A percentile compares a stretch with the other conserved stretches of the same genome.
Conservation (phyloP, 2,329 filamentous ascomycete species). For the Coniella lustricola region DNA sequence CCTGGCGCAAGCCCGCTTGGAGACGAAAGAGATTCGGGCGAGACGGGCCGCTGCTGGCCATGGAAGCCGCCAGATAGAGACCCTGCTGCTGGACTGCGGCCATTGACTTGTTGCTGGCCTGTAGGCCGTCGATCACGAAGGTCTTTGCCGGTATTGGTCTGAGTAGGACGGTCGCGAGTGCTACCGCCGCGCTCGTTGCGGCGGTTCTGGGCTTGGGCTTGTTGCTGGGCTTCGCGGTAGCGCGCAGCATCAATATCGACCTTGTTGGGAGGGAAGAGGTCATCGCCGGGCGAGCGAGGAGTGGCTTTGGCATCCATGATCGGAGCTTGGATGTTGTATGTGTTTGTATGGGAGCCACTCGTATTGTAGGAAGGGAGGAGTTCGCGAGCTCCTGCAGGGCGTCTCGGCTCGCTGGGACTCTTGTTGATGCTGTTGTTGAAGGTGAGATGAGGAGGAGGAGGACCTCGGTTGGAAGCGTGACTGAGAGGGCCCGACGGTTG, state of each 20-base stretch:
- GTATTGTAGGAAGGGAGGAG: neutral
- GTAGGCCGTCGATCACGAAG: neutral
- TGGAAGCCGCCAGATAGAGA: neutral
- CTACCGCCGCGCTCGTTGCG: constrained; percentile 1
- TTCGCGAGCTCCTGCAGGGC: no score
- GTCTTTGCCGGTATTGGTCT: constrained; percentile 1
- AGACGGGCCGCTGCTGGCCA: neutral
- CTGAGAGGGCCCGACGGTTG: neutral
- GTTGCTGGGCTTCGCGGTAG: constrained; percentile 13
- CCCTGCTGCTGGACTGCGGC: neutral
- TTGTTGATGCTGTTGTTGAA: neutral
- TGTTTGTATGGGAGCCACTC: neutral
- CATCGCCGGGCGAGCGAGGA: constrained; percentile 11
- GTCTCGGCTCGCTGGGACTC: neutral
- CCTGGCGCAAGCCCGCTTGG: constrained; percentile 7
- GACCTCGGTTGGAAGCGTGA: neutral
- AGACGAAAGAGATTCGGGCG: neutral
- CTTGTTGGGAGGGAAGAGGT: constrained; percentile 12
- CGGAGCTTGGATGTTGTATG: neutral
- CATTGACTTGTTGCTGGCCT: neutral
- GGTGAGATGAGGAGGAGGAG: neutral
- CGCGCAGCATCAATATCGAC: constrained; percentile 15
- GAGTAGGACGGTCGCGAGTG: neutral
- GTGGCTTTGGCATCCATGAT: neutral
- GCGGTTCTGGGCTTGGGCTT: neutral